These are phyloP conservation scores for Metarhizium robertsii DNA, from an alignment of 2,329 filamentous ascomycete genomes.

Conservation along the genomic window DNA sequence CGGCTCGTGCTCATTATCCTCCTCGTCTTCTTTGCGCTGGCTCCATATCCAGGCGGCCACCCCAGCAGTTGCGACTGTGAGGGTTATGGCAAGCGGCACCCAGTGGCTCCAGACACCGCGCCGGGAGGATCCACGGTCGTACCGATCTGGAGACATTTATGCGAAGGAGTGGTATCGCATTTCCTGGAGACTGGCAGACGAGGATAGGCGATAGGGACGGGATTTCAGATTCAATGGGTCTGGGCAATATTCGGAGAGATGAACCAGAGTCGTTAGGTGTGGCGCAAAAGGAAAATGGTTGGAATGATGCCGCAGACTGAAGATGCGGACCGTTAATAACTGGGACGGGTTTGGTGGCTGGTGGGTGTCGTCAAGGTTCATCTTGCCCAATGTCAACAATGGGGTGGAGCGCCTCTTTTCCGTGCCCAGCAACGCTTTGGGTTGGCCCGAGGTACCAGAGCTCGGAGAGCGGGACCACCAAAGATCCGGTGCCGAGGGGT, in stretches of 20 bases:
- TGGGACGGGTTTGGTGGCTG: conserved; percentile 2
- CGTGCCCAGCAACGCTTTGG: conserved; percentile 8
- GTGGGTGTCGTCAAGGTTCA: conserved; percentile 2
- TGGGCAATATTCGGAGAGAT: neutral
- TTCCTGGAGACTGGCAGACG: conserved; percentile 14
- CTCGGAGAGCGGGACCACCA: conserved; percentile 3
- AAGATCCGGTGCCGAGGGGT: conserved; percentile 4
- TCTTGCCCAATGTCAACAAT: conserved; percentile 8
- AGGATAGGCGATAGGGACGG: neutral
- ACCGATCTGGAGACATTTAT: conserved; percentile 53
- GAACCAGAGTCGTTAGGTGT: neutral
- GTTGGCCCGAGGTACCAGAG: conserved; percentile 6
- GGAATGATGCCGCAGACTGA: conserved; percentile 2
- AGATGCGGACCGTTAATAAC: neutral
- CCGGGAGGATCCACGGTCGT: conserved; percentile 45
- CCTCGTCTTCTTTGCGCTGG: conserved; percentile 68
- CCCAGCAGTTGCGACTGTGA: conserved; percentile 79
- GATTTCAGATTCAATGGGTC: neutral
- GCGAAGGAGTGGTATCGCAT: conserved; percentile 23
- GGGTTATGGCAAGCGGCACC: conserved; percentile 78
- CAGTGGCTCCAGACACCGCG: conserved; percentile 68
- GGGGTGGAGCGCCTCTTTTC: conserved; percentile 4
- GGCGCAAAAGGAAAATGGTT: neutral
- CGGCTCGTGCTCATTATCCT: conserved; percentile 52
- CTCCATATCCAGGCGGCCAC: conserved; percentile 91